Percentiles rank a stretch among this genome's conserved stretches.
phyloP scores from a whole-genome alignment of 805 yeast species.

The Candida michaelii region DNA sequence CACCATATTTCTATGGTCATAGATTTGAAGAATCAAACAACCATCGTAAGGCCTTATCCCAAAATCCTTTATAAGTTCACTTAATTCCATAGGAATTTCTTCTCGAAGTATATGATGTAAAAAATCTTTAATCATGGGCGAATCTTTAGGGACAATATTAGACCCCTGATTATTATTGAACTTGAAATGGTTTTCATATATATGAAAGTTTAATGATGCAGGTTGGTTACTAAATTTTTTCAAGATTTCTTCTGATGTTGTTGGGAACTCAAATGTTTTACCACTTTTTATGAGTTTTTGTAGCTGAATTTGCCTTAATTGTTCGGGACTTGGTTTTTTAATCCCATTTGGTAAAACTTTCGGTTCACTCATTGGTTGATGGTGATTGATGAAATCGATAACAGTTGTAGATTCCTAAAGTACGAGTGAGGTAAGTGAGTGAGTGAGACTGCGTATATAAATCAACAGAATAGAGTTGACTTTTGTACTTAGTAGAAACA shows the following conservation, averaged over 20 bases:
- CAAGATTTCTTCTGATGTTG: conserved; percentile 69
- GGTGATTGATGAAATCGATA: neutral
- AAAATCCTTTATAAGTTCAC: conserved; percentile 86
- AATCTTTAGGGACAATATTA: conserved; percentile 69
- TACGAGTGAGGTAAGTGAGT: too few relatives aligned
- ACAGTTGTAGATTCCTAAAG: neutral
- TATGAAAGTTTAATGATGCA: conserved; percentile 84
- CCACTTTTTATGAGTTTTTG: conserved; percentile 6
- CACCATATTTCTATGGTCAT: conserved; percentile 69
- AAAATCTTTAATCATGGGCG: conserved; percentile 76
- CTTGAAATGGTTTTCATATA: conserved; percentile 86
- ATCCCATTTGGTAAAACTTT: neutral
- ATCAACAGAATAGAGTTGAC: too few relatives aligned
- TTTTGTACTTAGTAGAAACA: too few relatives aligned
- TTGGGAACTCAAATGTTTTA: conserved; percentile 55
- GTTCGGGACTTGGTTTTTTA: conserved; percentile 9
- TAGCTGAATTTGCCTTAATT: conserved; percentile 12
- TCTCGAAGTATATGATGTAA: conserved; percentile 76
- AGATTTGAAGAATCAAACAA: conserved; percentile 79
- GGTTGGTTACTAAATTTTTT: conserved; percentile 74
- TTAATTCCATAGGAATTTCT: conserved; percentile 83
- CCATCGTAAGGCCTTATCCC: conserved; percentile 87
- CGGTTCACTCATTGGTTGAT: conserved; percentile 1
- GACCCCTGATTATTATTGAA: conserved; percentile 89
- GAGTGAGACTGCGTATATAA: too few relatives aligned